Evolutionary conservation across 2,329 filamentous ascomycete genomes (phyloP).

Genomic region (Monosporascus sp.): DNA sequence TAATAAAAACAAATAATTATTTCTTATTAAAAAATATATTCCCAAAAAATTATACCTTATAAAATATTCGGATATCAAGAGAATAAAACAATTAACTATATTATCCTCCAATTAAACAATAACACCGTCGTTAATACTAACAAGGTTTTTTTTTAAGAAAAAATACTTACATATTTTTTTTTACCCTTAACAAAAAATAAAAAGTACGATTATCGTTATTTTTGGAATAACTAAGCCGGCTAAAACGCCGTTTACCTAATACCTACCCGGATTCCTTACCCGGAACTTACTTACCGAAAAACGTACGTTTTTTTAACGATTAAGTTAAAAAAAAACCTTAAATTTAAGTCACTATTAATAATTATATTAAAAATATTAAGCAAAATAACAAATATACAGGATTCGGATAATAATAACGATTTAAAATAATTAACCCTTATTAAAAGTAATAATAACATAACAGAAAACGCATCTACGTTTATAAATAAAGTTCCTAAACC

Average conservation of each 20-base stretch:
- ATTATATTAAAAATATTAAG: neutral
- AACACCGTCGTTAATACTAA: neutral
- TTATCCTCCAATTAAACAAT: neutral
- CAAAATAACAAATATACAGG: neutral
- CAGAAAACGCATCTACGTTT: too few species aligned
- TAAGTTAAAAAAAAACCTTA: neutral
- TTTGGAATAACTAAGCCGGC: neutral
- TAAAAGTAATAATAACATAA: neutral
- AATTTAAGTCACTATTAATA: neutral
- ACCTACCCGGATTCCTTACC: neutral
- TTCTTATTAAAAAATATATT: neutral
- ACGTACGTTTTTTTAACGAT: too few species aligned
- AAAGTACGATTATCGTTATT: neutral
- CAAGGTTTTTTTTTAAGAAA: neutral
- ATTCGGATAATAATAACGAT: neutral
- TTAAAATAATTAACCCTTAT: neutral
- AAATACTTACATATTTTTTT: neutral
- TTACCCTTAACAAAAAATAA: neutral
- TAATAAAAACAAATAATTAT: neutral
- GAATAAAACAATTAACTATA: neutral
- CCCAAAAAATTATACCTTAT: too few species aligned
- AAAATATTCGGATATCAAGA: neutral
- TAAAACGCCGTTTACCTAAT: neutral
- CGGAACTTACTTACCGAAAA: neutral
- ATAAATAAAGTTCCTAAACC: neutral